Evolutionary conservation across 176 grass and related monocot genomes (phyloP).

Genomic region (Raddia guianensis): DNA sequence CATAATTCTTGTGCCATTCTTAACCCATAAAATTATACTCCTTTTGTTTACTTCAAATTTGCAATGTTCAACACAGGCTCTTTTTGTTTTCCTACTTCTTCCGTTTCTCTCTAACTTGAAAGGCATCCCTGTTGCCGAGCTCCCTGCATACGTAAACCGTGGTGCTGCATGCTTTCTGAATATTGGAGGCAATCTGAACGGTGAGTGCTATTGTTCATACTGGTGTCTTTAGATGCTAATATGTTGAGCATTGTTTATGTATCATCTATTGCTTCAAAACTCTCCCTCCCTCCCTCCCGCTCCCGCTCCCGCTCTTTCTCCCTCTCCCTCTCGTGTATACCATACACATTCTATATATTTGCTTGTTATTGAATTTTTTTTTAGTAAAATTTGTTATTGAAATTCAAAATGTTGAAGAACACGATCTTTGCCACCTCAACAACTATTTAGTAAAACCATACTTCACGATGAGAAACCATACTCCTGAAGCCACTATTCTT

Average conservation of each 20-base stretch:
- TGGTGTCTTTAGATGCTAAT: conserved; percentile 35
- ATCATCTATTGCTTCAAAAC: conserved; percentile 23
- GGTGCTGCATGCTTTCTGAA: conserved; percentile 93
- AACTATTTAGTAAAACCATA: not conserved
- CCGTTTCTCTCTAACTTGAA: conserved; percentile 86
- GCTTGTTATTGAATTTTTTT: not conserved
- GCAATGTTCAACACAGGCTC: conserved; percentile 62
- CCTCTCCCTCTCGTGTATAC: no score
- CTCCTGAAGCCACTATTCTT: conserved; percentile 8
- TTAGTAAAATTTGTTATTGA: not conserved
- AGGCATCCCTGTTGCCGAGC: conserved; percentile 81
- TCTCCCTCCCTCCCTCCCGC: no score
- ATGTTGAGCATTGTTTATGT: not conserved
- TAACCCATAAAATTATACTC: conserved; percentile 17
- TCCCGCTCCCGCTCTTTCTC: no score
- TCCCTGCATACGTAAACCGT: conserved; percentile 70
- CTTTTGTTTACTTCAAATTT: conserved; percentile 36
- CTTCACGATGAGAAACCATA: not conserved
- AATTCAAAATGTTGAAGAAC: not conserved
- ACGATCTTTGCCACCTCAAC: not conserved
- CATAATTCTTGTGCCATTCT: not conserved
- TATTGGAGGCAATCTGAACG: conserved; percentile 62
- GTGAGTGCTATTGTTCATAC: conserved; percentile 46
- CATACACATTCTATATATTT: not conserved
- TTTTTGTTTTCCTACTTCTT: conserved; percentile 90